These are phyloP conservation scores for Lentinula guzmanii DNA, from an alignment of 768 basidiomycete genomes.

Conservation along the genomic window DNA sequence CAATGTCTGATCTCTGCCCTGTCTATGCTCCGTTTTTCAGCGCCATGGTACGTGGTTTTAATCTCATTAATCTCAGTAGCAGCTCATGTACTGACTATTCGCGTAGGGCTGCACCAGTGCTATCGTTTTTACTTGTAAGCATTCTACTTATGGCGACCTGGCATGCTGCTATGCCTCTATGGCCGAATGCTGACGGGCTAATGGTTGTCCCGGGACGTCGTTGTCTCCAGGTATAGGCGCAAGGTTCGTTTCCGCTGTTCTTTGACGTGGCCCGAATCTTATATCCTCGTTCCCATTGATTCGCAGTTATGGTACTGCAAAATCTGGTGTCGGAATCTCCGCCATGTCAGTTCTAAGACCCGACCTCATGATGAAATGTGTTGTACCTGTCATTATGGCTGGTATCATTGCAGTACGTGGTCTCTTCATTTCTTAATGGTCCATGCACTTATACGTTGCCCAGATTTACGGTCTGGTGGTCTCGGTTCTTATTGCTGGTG, in stretches of 20 bases:
- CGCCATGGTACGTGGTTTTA: constrained; percentile 65
- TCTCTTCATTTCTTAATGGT: background rate
- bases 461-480: constrained; percentile 98
- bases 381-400: constrained; percentile 98
- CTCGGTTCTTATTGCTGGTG: constrained; percentile 89
- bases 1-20: constrained; percentile 79
- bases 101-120: constrained; percentile 89
- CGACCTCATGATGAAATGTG: constrained; percentile 97
- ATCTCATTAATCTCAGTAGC: background rate
- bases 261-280: constrained; percentile 8
- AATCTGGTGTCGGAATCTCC: constrained; percentile 95
- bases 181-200: background rate
- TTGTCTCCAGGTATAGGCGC: constrained; percentile 66
- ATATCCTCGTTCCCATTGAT: background rate
- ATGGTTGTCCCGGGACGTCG: constrained; percentile 5
- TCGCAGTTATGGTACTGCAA: constrained; percentile 93
- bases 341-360: constrained; percentile 98
- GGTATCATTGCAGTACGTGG: constrained; percentile 96
- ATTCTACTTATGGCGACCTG: background rate
- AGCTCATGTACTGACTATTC: constrained; percentile 6
- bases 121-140: constrained; percentile 96
- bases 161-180: background rate
- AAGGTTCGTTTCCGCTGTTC: constrained; percentile 44
- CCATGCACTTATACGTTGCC: background rate
- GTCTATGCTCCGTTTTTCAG: constrained; percentile 99